phyloP scores from a whole-genome alignment of 1,284 basidiomycete species.

The Polyporus tsugae region DNA sequence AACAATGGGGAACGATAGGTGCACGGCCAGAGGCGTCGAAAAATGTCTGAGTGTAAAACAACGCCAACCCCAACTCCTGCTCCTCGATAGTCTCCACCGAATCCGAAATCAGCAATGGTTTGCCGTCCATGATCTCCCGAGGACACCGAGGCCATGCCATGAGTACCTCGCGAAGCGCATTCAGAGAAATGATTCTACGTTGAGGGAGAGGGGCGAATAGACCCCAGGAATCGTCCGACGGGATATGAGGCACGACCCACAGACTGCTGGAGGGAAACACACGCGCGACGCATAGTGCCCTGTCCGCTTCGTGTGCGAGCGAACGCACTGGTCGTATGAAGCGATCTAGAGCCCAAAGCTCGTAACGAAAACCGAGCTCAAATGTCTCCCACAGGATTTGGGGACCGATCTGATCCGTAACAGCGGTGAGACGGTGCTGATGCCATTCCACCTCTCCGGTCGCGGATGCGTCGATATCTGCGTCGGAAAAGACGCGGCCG shows the following conservation, averaged over 20 bases:
- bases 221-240: neutral
- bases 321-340: neutral
- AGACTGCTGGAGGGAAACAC: neutral
- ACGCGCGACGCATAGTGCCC: neutral
- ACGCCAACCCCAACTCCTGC: neutral
- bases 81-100: neutral
- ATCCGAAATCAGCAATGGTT: neutral
- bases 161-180: neutral
- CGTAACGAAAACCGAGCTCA: slow-evolving; percentile 25
- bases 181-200: neutral
- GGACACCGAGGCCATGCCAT: neutral
- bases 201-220: neutral
- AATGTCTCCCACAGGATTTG: slow-evolving; percentile 21
- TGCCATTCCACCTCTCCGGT: neutral
- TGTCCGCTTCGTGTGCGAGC: neutral
- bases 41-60: neutral
- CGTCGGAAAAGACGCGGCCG: neutral
- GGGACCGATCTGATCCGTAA: neutral
- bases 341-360: slow-evolving; percentile 20
- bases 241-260: neutral
- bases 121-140: neutral
- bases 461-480: neutral
- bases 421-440: neutral
- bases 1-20: neutral
- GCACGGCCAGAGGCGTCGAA: neutral